Percentiles rank a stretch among this genome's conserved stretches.
Evolutionary conservation across 257 asterid species (phyloP).

Genomic region (Coffea eugenioides): DNA sequence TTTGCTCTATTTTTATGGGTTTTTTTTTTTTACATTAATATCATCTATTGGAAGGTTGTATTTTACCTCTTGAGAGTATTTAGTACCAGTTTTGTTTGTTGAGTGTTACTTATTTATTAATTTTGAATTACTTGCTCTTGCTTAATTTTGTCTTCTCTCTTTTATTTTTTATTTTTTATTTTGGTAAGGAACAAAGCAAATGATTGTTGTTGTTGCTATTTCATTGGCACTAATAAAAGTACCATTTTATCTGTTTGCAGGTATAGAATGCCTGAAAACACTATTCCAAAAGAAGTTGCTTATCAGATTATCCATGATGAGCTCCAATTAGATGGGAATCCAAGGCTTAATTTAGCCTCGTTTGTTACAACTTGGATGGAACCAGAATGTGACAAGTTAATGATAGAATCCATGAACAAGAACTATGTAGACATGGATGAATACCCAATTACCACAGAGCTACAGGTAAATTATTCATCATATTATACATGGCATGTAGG

Average conservation of each 20-base stretch:
- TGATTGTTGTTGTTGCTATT: not conserved
- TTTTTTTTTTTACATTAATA: not conserved
- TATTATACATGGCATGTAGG: too few species aligned
- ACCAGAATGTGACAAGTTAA: slow-evolving; percentile 11
- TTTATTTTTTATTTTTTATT: too few species aligned
- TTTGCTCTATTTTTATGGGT: not conserved
- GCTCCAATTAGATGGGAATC: slow-evolving; percentile 7
- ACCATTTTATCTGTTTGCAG: not conserved
- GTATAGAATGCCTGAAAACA: not conserved
- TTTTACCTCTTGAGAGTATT: too few species aligned
- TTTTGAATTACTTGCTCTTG: too few species aligned
- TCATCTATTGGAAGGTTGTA: not conserved
- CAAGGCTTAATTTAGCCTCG: slow-evolving; percentile 10
- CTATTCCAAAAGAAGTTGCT: slow-evolving; percentile 10
- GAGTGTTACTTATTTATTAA: too few species aligned
- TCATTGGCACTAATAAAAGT: not conserved
- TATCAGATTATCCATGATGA: slow-evolving; percentile 8
- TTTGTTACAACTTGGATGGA: slow-evolving; percentile 16
- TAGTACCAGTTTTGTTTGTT: too few species aligned
- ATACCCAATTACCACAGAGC: slow-evolving; percentile 14
- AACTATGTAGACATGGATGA: slow-evolving; percentile 16
- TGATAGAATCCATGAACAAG: slow-evolving; percentile 14
- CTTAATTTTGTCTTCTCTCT: too few species aligned
- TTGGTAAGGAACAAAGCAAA: not conserved
- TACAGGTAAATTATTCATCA: not conserved